Conservation (phyloP, 2,329 filamentous ascomycete genomes). For the Pezicula radicicola region DNA sequence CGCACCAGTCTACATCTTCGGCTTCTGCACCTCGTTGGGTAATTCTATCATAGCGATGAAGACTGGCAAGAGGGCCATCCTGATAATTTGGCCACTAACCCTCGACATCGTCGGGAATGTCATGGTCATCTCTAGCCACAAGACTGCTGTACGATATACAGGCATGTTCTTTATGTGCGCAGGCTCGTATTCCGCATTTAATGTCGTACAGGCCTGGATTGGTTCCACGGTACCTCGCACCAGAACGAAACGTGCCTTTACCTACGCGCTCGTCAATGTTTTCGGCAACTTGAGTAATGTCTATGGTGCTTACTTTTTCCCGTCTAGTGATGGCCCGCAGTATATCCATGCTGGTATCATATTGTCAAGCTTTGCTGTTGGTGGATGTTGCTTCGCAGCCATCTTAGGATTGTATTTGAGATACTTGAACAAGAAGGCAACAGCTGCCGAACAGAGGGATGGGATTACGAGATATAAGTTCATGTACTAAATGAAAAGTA, state of each 20-base stretch:
- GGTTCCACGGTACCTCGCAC: conserved; percentile 31
- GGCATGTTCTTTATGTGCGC: conserved; percentile 12
- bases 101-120: conserved; percentile 31
- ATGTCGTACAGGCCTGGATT: conserved; percentile 13
- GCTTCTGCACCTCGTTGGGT: conserved; percentile 34
- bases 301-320: conserved; percentile 35
- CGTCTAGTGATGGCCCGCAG: conserved; percentile 1
- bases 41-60: conserved; percentile 34
- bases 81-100: conserved; percentile 48
- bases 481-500: no score
- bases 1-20: conserved; percentile 20
- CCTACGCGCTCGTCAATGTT: conserved; percentile 33
- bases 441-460: no score
- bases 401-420: no score
- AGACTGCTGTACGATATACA: conserved; percentile 15
- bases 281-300: conserved; percentile 33
- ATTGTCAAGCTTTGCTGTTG: no score
- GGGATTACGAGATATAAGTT: no score
- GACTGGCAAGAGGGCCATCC: conserved; percentile 34
- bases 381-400: no score
- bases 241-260: conserved; percentile 33
- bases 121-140: conserved; percentile 28
- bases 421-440: no score
- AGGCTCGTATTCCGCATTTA: conserved; percentile 11
- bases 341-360: no score